phyloP scores from a whole-genome alignment of 2,329 filamentous ascomycete genomes.

The Alternaria atra region DNA sequence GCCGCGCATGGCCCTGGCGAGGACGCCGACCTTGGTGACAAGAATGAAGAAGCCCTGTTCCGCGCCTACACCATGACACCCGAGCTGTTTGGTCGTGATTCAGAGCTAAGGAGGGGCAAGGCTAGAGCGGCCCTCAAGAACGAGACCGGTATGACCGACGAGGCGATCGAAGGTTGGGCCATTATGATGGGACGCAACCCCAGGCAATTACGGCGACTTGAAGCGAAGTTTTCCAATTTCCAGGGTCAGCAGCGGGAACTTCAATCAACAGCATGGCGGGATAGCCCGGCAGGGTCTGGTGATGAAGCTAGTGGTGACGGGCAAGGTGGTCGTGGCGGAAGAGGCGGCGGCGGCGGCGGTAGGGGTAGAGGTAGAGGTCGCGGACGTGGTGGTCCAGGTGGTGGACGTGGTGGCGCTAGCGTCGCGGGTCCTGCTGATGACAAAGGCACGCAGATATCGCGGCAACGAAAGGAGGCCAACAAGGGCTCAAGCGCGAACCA shows the following conservation, averaged over 20 bases:
- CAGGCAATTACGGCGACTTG: constrained; percentile 72
- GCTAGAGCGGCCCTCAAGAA: constrained; percentile 71
- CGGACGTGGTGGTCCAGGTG: constrained; percentile 43
- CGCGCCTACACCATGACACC: constrained; percentile 72
- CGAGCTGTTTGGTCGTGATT: constrained; percentile 74
- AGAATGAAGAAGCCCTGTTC: constrained; percentile 77
- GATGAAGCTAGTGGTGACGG: constrained; percentile 58
- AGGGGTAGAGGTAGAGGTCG: constrained; percentile 49
- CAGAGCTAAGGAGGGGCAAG: constrained; percentile 71
- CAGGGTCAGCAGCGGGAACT: constrained; percentile 72
- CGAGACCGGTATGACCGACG: constrained; percentile 89
- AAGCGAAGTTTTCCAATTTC: constrained; percentile 73
- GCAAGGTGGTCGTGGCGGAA: constrained; percentile 59
- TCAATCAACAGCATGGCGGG: constrained; percentile 68
- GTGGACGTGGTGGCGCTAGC: constrained; percentile 56
- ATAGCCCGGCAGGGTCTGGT: constrained; percentile 62
- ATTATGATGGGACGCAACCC: constrained; percentile 83
- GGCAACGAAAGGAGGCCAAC: constrained; percentile 80
- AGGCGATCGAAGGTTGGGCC: constrained; percentile 93
- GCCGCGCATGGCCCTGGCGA: constrained; percentile 60
- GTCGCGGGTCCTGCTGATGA: constrained; percentile 73
- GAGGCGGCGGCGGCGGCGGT: constrained; percentile 51
- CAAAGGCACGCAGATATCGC: constrained; percentile 74
- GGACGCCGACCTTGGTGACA: constrained; percentile 64
- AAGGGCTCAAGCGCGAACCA: constrained; percentile 87